Evolutionary conservation across 345 rosid genomes (phyloP).

Genomic region (Cardamine occulta): DNA sequence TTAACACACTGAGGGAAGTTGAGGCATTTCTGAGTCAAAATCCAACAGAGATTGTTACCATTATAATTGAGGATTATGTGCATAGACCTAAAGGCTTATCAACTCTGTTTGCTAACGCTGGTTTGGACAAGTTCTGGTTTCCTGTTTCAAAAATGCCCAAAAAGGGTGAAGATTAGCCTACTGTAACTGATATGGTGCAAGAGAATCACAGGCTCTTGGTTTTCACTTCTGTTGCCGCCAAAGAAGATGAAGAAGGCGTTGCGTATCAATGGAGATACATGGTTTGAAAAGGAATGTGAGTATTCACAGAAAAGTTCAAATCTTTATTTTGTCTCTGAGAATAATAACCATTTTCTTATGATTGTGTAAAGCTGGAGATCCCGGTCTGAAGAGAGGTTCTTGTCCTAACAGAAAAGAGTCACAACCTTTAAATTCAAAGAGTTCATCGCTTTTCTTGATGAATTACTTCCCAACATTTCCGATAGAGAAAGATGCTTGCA

Average conservation of each 20-base stretch:
- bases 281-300: conserved; percentile 85
- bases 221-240: conserved; percentile 89
- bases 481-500: conserved; percentile 83
- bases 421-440: conserved; percentile 63
- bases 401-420: conserved; percentile 94
- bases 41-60: conserved; percentile 87
- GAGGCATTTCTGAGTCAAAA: conserved; percentile 78
- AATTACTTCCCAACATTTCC: conserved; percentile 94
- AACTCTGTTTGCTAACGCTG: conserved; percentile 74
- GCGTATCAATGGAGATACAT: conserved; percentile 97
- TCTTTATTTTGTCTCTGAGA: conserved; percentile 3
- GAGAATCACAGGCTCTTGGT: conserved; percentile 78
- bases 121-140: conserved; percentile 81
- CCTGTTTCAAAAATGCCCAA: conserved; percentile 92
- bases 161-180: conserved; percentile 96
- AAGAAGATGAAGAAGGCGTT: conserved; percentile 96
- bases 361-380: conserved; percentile 86
- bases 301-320: conserved; percentile 1
- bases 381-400: conserved; percentile 82
- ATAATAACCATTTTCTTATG: conserved; percentile 15
- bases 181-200: conserved; percentile 89
- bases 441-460: conserved; percentile 78
- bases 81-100: conserved; percentile 82
- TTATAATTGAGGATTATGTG: conserved; percentile 91
- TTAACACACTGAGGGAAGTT: conserved; percentile 83